phyloP scores from a whole-genome alignment of 2,329 filamentous ascomycete species.

The Chaetomium sp. region DNA sequence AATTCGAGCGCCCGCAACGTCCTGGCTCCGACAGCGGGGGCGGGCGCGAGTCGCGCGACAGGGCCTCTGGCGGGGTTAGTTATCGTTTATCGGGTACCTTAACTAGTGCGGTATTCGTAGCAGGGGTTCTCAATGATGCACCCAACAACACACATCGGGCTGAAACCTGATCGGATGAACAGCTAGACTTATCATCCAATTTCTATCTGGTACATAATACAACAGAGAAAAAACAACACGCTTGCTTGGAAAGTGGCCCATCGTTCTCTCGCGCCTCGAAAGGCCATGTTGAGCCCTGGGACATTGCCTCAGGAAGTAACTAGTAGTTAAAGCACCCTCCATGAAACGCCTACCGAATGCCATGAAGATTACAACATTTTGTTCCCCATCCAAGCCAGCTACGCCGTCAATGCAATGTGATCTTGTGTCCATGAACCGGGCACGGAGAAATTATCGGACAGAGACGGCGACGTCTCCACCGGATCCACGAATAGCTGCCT shows the following conservation, averaged over 20 bases:
- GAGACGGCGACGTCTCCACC: background rate
- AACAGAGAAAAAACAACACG: background rate
- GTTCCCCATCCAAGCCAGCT: constrained; percentile 18
- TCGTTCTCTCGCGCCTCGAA: background rate
- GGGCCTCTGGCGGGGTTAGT: background rate
- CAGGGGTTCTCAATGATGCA: background rate
- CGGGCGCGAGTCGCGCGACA: constrained; percentile 5
- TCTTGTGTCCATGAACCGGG: constrained; percentile 3
- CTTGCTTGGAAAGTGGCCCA: background rate
- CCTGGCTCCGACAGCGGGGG: constrained; percentile 29
- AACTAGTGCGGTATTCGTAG: background rate
- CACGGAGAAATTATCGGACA: background rate
- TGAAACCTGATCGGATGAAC: background rate
- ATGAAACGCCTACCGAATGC: constrained; percentile 31
- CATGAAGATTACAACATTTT: constrained; percentile 17
- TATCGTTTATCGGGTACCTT: constrained; percentile 21
- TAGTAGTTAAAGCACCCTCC: constrained; percentile 1
- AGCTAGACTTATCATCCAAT: constrained; percentile 3
- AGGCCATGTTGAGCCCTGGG: background rate
- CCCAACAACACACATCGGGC: background rate
- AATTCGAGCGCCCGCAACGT: constrained; percentile 18
- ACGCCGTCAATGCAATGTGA: constrained; percentile 36
- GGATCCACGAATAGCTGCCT: constrained; percentile 1
- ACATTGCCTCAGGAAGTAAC: background rate
- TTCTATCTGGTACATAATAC: constrained; percentile 10